Evolutionary conservation across 306 rosid species (phyloP), one percentile per base, ranked within the genome.

Genomic region (Pachyrhizus erosus): DNA sequence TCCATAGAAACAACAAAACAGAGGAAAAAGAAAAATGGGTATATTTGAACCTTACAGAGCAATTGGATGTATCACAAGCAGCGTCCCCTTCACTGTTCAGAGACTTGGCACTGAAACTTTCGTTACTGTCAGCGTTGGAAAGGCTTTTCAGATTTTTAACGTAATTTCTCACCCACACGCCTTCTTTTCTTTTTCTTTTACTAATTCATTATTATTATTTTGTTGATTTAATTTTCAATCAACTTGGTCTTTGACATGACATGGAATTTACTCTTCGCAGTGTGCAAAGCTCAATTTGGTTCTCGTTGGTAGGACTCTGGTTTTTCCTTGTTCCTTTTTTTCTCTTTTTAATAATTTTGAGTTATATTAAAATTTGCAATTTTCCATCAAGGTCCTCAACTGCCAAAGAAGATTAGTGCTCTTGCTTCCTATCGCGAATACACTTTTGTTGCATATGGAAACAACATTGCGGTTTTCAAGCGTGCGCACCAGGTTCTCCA

Each of bases 61-160:
- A 18, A 84, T 93, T 8, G 99, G 99, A 48, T 91, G 90, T 93
- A 89, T 94, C 24, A 91, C 99, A 5, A 84, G 85, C 87, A 60
- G 80, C 65, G 87, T 90, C 0, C 98, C 98, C 20, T 85, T 96
- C 89, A 87, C 98, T 20, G 67, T 96, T 72, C 98, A 96, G 86
- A 84, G 98, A 55, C 89, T 93, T 12, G 98, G 98, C 75, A 93
- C 93, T 46, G 98, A 96, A 87, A 91, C 96, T 81, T 96, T 96
- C 81, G 91, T 93, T 84, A 90, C 97, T 3, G 93, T 93, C 83
- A 87, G 90, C 71, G 96, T 92, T 3, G 99, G 98, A 61, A 93
- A 93, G 61, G 93, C 99, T 33, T 96, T 96, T 87, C 99, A 96
- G 72, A 86, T 96, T 79, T 96, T 89, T 76, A 91, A 96, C 27